phyloP scores from a whole-genome alignment of 2,329 filamentous ascomycete genomes.

The Myotisia sp. region DNA sequence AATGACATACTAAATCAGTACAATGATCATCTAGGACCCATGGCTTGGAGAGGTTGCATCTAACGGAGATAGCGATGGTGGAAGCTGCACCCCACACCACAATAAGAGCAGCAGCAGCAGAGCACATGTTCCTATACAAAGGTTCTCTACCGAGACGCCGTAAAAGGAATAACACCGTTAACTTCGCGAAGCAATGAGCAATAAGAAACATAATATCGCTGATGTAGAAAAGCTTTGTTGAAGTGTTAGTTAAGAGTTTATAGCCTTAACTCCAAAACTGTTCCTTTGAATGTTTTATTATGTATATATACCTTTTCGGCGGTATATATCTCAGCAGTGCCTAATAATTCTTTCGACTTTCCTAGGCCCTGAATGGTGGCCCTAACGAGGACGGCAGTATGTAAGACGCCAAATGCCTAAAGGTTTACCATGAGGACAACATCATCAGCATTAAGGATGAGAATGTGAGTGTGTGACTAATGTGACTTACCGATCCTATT shows the following conservation, averaged over 20 bases:
- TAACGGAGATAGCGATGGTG: constrained; percentile 12
- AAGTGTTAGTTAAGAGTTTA: background rate
- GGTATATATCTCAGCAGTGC: background rate
- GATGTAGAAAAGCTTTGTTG: constrained; percentile 3
- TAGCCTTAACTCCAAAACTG: no score
- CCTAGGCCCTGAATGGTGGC: constrained; percentile 6
- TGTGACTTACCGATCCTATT: constrained; percentile 11
- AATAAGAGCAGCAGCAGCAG: constrained; percentile 10
- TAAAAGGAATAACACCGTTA: constrained; percentile 18
- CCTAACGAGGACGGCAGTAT: constrained; percentile 7
- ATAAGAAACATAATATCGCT: constrained; percentile 16
- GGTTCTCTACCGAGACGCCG: constrained; percentile 15
- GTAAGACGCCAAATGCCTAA: constrained; percentile 6
- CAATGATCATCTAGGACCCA: constrained; percentile 7
- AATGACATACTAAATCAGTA: constrained; percentile 6
- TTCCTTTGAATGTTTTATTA: no score
- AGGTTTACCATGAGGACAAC: background rate
- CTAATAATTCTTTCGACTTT: constrained; percentile 4
- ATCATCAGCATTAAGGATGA: background rate
- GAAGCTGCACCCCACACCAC: constrained; percentile 14
- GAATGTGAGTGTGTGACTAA: background rate
- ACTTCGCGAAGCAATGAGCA: constrained; percentile 17
- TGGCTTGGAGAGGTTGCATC: constrained; percentile 10
- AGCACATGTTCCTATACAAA: constrained; percentile 10
- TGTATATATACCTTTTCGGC: constrained; percentile 9